A percentile compares a stretch with the other conserved stretches of the same genome.
Conservation (phyloP, 371 early-diverging fungal species). For the Mucor piriformis region DNA sequence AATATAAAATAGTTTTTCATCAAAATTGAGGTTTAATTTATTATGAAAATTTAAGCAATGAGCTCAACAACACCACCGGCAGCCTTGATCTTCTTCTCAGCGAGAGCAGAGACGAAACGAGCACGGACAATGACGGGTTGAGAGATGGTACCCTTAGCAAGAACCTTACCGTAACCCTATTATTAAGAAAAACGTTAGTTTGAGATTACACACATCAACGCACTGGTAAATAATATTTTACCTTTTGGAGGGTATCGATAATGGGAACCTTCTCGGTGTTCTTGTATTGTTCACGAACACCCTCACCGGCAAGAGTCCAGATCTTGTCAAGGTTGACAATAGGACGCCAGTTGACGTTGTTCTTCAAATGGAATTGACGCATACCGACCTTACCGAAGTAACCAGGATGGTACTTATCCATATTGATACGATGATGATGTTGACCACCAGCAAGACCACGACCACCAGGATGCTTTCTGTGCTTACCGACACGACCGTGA, state of each 20-base stretch:
- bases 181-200: conserved; percentile 9
- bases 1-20: not conserved
- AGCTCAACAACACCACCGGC: conserved; percentile 91
- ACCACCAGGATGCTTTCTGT: conserved; percentile 99
- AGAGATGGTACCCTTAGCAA: conserved; percentile 94
- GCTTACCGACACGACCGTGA: conserved; percentile 97
- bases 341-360: conserved; percentile 88
- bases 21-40: not conserved
- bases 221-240: conserved; percentile 34
- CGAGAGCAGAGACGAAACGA: conserved; percentile 91
- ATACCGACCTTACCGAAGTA: conserved; percentile 99
- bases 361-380: conserved; percentile 98
- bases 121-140: conserved; percentile 98
- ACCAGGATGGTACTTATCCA: conserved; percentile 99
- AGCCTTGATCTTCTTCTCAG: conserved; percentile 98
- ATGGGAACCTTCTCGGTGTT: conserved; percentile 94
- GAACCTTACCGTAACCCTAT: conserved; percentile 96
- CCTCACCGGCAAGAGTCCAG: conserved; percentile 94
- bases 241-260: conserved; percentile 86
- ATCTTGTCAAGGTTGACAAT: conserved; percentile 94
- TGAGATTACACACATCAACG: no score
- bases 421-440: conserved; percentile 99
- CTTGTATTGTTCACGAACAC: conserved; percentile 85
- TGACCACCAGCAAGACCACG: conserved; percentile 99
- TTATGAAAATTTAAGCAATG: conserved; percentile 44